These are phyloP conservation scores for Cutaneotrichosporon sp. DNA, from an alignment of 1,284 basidiomycete genomes.

Conservation along the genomic window DNA sequence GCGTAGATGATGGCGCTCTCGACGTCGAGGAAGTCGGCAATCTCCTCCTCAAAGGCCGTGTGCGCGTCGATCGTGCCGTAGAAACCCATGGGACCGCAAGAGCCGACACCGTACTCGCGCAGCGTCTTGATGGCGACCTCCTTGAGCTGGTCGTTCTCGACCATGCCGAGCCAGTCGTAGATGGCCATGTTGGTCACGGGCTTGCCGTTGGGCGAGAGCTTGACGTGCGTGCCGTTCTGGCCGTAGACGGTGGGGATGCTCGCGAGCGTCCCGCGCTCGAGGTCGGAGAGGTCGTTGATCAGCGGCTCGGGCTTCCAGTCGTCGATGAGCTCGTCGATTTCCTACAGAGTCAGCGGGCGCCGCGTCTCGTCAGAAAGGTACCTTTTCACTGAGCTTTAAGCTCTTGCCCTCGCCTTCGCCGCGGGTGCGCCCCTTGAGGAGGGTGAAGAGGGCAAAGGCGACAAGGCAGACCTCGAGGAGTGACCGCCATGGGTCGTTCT, in stretches of 20 bases:
- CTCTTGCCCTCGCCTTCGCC: conserved; percentile 69
- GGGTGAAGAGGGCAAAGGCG: conserved; percentile 83
- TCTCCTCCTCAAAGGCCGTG: conserved; percentile 80
- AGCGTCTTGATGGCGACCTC: conserved; percentile 81
- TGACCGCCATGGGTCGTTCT: conserved; percentile 88
- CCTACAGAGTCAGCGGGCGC: conserved; percentile 59
- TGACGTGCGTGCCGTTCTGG: conserved; percentile 78
- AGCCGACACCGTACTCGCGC: conserved; percentile 91
- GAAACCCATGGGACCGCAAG: conserved; percentile 96
- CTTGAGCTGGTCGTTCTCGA: conserved; percentile 85
- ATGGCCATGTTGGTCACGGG: conserved; percentile 81
- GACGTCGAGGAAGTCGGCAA: conserved; percentile 87
- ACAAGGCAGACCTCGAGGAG: conserved; percentile 87
- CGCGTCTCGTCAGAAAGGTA: conserved; percentile 40
- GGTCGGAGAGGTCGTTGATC: conserved; percentile 59
- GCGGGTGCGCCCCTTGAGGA: conserved; percentile 85
- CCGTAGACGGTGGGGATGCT: conserved; percentile 79
- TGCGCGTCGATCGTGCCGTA: conserved; percentile 97
- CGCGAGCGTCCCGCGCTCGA: conserved; percentile 69
- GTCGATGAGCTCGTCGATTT: conserved; percentile 93
- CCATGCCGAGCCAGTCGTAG: conserved; percentile 90
- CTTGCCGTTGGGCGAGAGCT: conserved; percentile 72
- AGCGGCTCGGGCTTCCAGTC: conserved; percentile 94
- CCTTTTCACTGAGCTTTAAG: conserved; percentile 87
- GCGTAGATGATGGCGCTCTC: conserved; percentile 91